phyloP scores from a whole-genome alignment of 371 early-diverging fungal genomes.

The Basidiobolus meristosporus region DNA sequence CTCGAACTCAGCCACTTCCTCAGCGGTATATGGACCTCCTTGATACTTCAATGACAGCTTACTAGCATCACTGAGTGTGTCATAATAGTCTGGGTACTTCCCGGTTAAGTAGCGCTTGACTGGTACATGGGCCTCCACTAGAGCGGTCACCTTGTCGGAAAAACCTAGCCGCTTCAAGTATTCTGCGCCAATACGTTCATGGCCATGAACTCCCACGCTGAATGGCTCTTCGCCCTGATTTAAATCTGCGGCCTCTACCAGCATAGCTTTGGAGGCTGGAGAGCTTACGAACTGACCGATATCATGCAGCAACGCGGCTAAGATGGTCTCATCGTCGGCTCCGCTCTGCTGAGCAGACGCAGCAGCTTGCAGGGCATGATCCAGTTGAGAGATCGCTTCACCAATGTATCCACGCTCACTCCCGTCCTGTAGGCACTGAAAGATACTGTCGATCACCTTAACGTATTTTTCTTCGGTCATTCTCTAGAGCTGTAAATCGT shows the following conservation, averaged over 20 bases:
- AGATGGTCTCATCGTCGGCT: constrained; percentile 23
- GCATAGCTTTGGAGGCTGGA: background rate
- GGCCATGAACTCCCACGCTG: constrained; percentile 21
- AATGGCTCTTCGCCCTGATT: constrained; percentile 4
- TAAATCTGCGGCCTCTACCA: no score
- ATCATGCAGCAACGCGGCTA: constrained; percentile 29
- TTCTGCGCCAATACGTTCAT: constrained; percentile 24
- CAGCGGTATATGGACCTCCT: constrained; percentile 19
- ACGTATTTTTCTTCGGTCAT: no score
- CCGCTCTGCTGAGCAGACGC: constrained; percentile 14
- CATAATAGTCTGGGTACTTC: constrained; percentile 16
- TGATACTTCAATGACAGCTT: constrained; percentile 27
- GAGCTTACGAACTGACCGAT: constrained; percentile 22
- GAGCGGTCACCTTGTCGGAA: constrained; percentile 17
- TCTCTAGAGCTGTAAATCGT: no score
- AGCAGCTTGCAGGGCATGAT: constrained; percentile 27
- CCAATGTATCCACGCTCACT: constrained; percentile 26
- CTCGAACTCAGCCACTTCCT: constrained; percentile 19
- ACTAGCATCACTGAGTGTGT: constrained; percentile 18
- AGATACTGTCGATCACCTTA: constrained; percentile 11
- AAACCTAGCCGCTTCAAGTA: constrained; percentile 23
- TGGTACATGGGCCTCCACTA: constrained; percentile 28
- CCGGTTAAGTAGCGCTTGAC: constrained; percentile 29
- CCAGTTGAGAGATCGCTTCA: constrained; percentile 25
- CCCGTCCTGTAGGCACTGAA: constrained; percentile 20